Conservation (phyloP, 2,329 filamentous ascomycete species). For the Didymella arachidicola region DNA sequence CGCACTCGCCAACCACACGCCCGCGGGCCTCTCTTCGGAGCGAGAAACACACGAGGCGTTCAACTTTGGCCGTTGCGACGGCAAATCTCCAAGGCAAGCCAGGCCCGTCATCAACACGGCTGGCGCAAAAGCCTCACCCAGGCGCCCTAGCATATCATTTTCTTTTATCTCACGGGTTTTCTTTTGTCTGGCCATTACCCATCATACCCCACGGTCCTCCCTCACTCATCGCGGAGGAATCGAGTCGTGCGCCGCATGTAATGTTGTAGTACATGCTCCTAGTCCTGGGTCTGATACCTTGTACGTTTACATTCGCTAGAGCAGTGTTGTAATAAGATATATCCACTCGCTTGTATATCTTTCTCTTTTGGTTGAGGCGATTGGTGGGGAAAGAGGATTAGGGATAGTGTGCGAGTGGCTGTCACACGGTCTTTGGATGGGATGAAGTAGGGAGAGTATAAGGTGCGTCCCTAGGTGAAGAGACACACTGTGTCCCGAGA, state of each 20-base stretch:
- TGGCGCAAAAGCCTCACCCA: not conserved
- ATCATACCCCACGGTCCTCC: not conserved
- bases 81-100: constrained; percentile 17
- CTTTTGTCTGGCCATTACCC: not conserved
- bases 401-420: too few relatives aligned
- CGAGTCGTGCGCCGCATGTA: not conserved
- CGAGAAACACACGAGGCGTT: constrained; percentile 3
- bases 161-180: not conserved
- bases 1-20: constrained; percentile 11
- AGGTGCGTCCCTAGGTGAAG: too few relatives aligned
- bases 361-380: not conserved
- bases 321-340: not conserved
- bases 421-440: too few relatives aligned
- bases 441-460: too few relatives aligned
- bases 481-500: too few relatives aligned
- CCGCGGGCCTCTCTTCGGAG: not conserved
- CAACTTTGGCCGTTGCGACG: constrained; percentile 13
- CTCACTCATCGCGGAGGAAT: not conserved
- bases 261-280: not conserved
- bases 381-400: too few relatives aligned
- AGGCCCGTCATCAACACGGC: not conserved
- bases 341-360: not conserved
- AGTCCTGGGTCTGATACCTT: not conserved
- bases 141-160: not conserved
- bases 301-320: not conserved